Conservation (phyloP, 2,329 filamentous ascomycete genomes). For the Alternaria brassicicola region DNA sequence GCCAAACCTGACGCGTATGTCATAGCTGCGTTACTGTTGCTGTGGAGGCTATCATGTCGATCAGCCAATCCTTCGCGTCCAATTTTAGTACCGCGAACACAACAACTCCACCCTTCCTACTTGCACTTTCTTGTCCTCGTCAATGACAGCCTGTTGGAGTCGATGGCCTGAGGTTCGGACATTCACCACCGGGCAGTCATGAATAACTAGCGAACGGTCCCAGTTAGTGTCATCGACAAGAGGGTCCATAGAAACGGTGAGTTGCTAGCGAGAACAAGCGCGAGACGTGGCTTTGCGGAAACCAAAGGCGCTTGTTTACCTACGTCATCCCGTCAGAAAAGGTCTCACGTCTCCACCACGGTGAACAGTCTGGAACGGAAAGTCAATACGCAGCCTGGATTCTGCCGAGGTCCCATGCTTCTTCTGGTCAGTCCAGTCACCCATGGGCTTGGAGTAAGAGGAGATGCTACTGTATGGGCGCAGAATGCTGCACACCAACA, state of each 20-base stretch:
- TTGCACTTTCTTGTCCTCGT: not conserved
- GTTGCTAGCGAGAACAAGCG: not conserved
- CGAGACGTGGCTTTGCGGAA: not conserved
- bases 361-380: not conserved
- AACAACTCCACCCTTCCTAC: not conserved
- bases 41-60: not conserved
- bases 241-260: slow-evolving; percentile 3
- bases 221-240: not conserved
- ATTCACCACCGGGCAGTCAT: not conserved
- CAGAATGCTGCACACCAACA: not conserved
- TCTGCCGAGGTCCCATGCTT: not conserved
- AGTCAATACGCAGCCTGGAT: not conserved
- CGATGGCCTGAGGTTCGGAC: not conserved
- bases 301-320: not conserved
- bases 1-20: not conserved
- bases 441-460: not conserved
- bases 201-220: not conserved
- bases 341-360: not conserved
- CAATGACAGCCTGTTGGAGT: not conserved
- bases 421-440: not conserved
- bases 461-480: not conserved
- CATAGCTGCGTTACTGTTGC: not conserved
- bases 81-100: not conserved
- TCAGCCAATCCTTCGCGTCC: not conserved
- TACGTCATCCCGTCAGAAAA: not conserved